phyloP scores from a whole-genome alignment of 1,284 basidiomycete genomes.

The Agaricales sp. region DNA sequence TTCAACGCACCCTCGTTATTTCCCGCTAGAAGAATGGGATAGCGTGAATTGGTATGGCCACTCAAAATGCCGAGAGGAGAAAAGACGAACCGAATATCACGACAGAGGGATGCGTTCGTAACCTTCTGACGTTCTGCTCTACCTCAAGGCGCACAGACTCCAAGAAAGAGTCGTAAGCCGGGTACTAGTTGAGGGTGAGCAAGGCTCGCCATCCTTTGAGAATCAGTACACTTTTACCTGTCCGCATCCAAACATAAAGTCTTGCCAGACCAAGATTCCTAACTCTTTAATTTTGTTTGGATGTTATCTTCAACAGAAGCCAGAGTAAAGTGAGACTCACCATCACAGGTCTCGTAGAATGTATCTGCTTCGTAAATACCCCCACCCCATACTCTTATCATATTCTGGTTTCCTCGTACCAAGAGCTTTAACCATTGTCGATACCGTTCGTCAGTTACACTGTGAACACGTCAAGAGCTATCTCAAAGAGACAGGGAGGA shows the following conservation, averaged over 20 bases:
- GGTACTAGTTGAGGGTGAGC: constrained; percentile 66
- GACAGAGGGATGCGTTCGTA: constrained; percentile 70
- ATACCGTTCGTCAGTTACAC: constrained; percentile 49
- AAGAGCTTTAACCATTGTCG: constrained; percentile 64
- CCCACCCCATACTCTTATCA: constrained; percentile 73
- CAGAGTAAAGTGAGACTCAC: constrained; percentile 23
- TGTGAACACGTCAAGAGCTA: constrained; percentile 12
- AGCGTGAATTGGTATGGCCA: constrained; percentile 6
- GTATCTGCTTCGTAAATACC: constrained; percentile 71
- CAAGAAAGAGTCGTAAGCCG: constrained; percentile 65
- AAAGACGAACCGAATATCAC: constrained; percentile 65
- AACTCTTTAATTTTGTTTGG: constrained; percentile 44
- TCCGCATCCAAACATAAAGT: constrained; percentile 84
- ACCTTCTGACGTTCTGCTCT: constrained; percentile 60
- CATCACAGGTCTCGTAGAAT: constrained; percentile 77
- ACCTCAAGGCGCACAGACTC: constrained; percentile 60
- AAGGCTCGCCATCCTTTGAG: too few relatives aligned
- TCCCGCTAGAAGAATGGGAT: constrained; percentile 41
- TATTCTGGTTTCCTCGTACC: constrained; percentile 76
- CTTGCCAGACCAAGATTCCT: constrained; percentile 81
- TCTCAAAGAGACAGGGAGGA: constrained; percentile 7
- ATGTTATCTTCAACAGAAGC: constrained; percentile 1
- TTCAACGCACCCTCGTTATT: constrained; percentile 68
- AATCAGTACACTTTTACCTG: too few relatives aligned
- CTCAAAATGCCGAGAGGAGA: neutral